Conservation (phyloP, 2,329 filamentous ascomycete genomes). For the Hypoxylon sp. region DNA sequence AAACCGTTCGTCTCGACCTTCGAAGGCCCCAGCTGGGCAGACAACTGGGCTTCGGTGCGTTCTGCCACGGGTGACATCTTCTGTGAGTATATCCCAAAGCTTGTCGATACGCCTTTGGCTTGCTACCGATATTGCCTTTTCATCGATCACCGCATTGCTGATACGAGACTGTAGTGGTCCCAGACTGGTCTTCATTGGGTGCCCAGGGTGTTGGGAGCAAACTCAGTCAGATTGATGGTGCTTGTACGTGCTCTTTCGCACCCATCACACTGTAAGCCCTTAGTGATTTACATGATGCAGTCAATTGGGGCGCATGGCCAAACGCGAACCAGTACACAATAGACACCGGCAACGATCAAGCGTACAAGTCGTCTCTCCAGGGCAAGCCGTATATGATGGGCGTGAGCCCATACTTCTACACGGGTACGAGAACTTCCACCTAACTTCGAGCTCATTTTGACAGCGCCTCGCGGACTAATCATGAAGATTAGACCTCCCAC, state of each 20-base stretch:
- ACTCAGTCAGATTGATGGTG: slow-evolving; percentile 49
- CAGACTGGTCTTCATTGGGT: slow-evolving; percentile 62
- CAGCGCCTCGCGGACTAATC: slow-evolving; percentile 14
- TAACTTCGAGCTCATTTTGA: neutral
- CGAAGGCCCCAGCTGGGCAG: slow-evolving; percentile 59
- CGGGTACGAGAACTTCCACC: slow-evolving; percentile 45
- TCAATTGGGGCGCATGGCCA: slow-evolving; percentile 66
- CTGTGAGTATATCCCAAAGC: slow-evolving; percentile 31
- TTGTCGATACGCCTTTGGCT: neutral
- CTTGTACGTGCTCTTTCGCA: slow-evolving; percentile 45
- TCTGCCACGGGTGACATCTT: slow-evolving; percentile 55
- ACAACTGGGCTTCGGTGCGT: slow-evolving; percentile 60
- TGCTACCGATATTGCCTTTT: neutral
- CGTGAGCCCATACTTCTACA: slow-evolving; percentile 58
- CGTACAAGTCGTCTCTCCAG: slow-evolving; percentile 55
- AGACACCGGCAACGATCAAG: slow-evolving; percentile 55
- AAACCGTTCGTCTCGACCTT: slow-evolving; percentile 66
- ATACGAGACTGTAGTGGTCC: slow-evolving; percentile 52
- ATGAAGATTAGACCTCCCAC: slow-evolving; percentile 58
- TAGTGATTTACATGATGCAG: slow-evolving; percentile 47
- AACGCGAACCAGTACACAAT: slow-evolving; percentile 56
- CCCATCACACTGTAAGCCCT: neutral
- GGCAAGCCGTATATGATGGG: slow-evolving; percentile 66
- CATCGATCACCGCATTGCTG: neutral
- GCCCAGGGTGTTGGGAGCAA: slow-evolving; percentile 49